Evolutionary conservation across 2,329 filamentous ascomycete genomes (phyloP).

Genomic region (Botrytis porri): DNA sequence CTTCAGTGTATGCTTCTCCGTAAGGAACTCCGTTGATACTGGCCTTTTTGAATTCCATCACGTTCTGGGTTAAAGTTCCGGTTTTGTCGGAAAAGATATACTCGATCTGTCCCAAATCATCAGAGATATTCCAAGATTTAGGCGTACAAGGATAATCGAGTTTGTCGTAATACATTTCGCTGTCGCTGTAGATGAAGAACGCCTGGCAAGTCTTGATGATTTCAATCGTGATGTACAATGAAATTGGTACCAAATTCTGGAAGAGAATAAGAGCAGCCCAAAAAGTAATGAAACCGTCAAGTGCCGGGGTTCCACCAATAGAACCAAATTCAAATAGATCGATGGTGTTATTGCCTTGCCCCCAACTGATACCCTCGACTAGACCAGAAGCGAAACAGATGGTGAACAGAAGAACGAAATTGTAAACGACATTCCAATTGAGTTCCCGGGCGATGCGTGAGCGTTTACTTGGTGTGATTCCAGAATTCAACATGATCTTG

Average conservation of each 20-base stretch:
- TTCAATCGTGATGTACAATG: conserved; percentile 94
- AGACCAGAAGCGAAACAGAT: conserved; percentile 89
- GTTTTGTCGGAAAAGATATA: conserved; percentile 99
- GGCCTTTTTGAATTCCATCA: conserved; percentile 99
- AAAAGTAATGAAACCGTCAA: conserved; percentile 94
- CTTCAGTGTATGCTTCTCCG: conserved; percentile 96
- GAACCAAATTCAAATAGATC: conserved; percentile 83
- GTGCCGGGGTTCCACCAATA: conserved; percentile 67
- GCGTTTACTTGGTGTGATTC: conserved; percentile 91
- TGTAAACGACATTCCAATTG: conserved; percentile 97
- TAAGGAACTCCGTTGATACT: conserved; percentile 96
- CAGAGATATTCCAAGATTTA: conserved; percentile 98
- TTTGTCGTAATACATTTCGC: conserved; percentile 94
- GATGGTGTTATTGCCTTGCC: conserved; percentile 68
- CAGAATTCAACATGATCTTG: conserved; percentile 99
- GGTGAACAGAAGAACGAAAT: conserved; percentile 82
- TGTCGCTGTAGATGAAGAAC: conserved; percentile 95
- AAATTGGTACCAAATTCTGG: conserved; percentile 98
- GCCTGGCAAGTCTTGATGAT: conserved; percentile 92
- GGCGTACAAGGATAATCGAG: conserved; percentile 94
- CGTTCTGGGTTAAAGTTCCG: conserved; percentile 84
- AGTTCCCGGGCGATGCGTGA: conserved; percentile 87
- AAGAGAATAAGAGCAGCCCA: conserved; percentile 94
- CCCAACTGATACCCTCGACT: conserved; percentile 81
- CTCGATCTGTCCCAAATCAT: conserved; percentile 96